Conservation (phyloP, 495 filamentous ascomycete species). For the Talaromyces wortmannii region DNA sequence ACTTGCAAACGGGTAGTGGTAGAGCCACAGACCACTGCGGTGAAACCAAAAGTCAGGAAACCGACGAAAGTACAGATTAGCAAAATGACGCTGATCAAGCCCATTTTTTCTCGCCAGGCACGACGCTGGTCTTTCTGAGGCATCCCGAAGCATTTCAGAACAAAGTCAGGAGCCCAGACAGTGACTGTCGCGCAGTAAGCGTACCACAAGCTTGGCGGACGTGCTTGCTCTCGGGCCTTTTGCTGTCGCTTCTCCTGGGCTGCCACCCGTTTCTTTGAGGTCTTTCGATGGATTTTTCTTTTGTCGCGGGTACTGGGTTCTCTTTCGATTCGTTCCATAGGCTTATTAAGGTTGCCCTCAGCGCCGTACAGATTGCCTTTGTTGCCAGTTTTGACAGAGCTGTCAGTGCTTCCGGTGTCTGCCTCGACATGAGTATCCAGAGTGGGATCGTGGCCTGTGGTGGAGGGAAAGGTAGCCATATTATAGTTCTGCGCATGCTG, state of each 20-base stretch:
- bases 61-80: conserved; percentile 85
- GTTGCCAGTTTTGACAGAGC: conserved; percentile 40
- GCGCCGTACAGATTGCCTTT: conserved; percentile 26
- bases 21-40: conserved; percentile 70
- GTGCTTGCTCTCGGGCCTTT: conserved; percentile 60
- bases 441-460: conserved; percentile 85
- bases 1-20: conserved; percentile 57
- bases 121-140: conserved; percentile 80
- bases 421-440: conserved; percentile 59
- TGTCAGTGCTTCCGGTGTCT: conserved; percentile 49
- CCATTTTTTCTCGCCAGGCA: conserved; percentile 99
- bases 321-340: conserved; percentile 45
- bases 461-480: conserved; percentile 81
- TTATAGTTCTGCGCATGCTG: conserved; percentile 75
- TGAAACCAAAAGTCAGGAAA: conserved; percentile 96
- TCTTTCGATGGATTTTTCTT: conserved; percentile 34
- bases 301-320: conserved; percentile 33
- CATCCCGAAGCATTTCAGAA: conserved; percentile 81
- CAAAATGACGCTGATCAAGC: conserved; percentile 87
- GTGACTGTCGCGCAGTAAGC: conserved; percentile 91
- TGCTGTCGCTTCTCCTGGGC: conserved; percentile 46
- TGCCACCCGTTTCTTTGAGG: conserved; percentile 43
- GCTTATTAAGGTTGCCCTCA: conserved; percentile 37
- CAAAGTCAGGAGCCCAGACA: conserved; percentile 86
- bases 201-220: conserved; percentile 86